Evolutionary conservation across 345 rosid species (phyloP), one percentile per base, ranked within the genome.

Genomic region (Populus nigra): DNA sequence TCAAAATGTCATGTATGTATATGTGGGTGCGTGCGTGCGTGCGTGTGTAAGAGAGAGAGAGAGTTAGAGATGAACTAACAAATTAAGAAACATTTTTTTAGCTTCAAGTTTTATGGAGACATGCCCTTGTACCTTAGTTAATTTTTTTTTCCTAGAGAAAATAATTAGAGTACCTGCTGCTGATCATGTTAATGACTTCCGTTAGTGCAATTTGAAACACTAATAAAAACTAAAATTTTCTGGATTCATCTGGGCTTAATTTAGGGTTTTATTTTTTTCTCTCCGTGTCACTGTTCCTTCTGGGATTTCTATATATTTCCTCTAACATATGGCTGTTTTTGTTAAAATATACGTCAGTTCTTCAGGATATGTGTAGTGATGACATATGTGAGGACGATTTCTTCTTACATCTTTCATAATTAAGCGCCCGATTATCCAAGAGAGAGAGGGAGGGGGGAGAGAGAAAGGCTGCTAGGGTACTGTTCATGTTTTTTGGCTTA

Each of bases 151-250:
- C n/a, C 4, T 3, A 29, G 27, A 57, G 25, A 57, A n/a, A 57
- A 57, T 57, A 57, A 57, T 57, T 57, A n/a, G 63, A 23, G 29
- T 57, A n/a, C 63, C 10, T 57, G 5, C 15, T 57, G 27, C 62
- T n/a, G 63, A n/a, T 57, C 29, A 22, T 11, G 23, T 57, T n/a
- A n/a, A 57, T 72, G 22, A n/a, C 31, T 75, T 17, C 9, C 12
- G 12, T 41, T 1, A 36, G 41, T 65, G 57, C 63, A 63, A 71
- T 73, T 66, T 38, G 55, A 77, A 85, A 76, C 84, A 81, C 80
- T 83, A 81, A 83, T 3, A 57, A 57, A 5, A 81, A 80, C 86
- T 86, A 83, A 61, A 23, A 12, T 65, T 57, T 65, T 78, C 22
- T 65, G 43, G 66, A 22, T 73, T 55, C 69, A 67, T 78, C 22